phyloP scores from a whole-genome alignment of 495 filamentous ascomycete genomes.

The Penicillium angulare region DNA sequence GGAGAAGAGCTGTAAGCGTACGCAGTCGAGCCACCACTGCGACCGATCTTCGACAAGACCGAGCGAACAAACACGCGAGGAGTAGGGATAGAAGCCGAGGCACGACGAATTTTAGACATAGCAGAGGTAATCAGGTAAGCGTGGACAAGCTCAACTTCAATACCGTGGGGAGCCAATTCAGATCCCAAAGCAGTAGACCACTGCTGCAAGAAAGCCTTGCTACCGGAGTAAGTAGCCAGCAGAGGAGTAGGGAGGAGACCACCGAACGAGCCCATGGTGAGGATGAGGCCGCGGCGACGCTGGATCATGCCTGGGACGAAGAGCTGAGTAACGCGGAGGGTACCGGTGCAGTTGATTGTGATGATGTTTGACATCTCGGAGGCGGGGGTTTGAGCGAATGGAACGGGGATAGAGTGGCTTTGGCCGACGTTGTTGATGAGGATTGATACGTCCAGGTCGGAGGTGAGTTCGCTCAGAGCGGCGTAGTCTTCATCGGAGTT shows the following conservation, averaged over 20 bases:
- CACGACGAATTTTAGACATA: slow-evolving; percentile 89
- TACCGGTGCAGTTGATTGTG: slow-evolving; percentile 89
- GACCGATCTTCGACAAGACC: slow-evolving; percentile 77
- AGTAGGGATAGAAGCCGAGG: slow-evolving; percentile 73
- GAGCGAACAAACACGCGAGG: slow-evolving; percentile 79
- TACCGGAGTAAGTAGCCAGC: slow-evolving; percentile 94
- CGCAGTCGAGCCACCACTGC: slow-evolving; percentile 68
- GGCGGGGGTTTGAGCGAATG: slow-evolving; percentile 75
- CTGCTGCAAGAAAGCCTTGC: slow-evolving; percentile 96
- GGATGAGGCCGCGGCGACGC: slow-evolving; percentile 80
- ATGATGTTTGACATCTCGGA: slow-evolving; percentile 86
- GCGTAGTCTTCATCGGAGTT: slow-evolving; percentile 76
- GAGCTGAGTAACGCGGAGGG: slow-evolving; percentile 80
- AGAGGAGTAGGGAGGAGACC: slow-evolving; percentile 88
- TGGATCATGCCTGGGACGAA: slow-evolving; percentile 80
- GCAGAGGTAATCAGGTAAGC: slow-evolving; percentile 90
- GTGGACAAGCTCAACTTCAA: slow-evolving; percentile 83
- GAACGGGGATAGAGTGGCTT: slow-evolving; percentile 86
- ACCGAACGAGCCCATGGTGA: slow-evolving; percentile 97
- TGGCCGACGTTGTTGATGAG: slow-evolving; percentile 97
- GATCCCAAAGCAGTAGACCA: slow-evolving; percentile 87
- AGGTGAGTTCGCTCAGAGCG: slow-evolving; percentile 61
- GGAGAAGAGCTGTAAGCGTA: slow-evolving; percentile 84
- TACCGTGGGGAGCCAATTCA: slow-evolving; percentile 74
- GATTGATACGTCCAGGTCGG: slow-evolving; percentile 77